Percentiles rank a stretch among this genome's conserved stretches.
Conservation (phyloP, 1,284 basidiomycete species). For the Gymnopus androsaceus region DNA sequence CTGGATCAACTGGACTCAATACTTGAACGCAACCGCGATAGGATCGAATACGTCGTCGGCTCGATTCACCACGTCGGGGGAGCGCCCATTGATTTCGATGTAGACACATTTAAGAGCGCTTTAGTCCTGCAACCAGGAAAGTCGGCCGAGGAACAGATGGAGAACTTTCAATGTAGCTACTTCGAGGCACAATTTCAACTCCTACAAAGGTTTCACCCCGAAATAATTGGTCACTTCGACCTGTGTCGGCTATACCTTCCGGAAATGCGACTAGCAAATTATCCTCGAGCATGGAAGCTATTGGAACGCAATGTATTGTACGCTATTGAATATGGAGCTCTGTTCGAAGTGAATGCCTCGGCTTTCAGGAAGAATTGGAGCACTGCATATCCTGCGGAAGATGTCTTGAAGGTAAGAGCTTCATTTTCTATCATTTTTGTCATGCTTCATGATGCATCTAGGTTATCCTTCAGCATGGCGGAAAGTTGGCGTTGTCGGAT, state of each 20-base stretch:
- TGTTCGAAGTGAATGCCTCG: conserved; percentile 94
- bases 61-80: conserved; percentile 90
- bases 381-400: conserved; percentile 80
- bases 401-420: conserved; percentile 66
- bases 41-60: conserved; percentile 91
- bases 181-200: conserved; percentile 83
- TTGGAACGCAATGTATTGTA: conserved; percentile 77
- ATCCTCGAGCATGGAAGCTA: conserved; percentile 63
- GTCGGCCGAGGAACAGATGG: conserved; percentile 29
- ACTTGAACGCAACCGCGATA: conserved; percentile 42
- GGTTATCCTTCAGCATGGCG: conserved; percentile 69
- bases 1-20: conserved; percentile 59
- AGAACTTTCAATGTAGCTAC: conserved; percentile 67
- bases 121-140: conserved; percentile 43
- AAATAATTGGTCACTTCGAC: conserved; percentile 93
- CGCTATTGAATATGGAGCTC: conserved; percentile 79
- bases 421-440: not conserved
- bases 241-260: conserved; percentile 84
- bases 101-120: conserved; percentile 64
- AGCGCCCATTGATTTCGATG: conserved; percentile 94
- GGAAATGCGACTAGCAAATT: conserved; percentile 50
- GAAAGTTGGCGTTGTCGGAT: conserved; percentile 87
- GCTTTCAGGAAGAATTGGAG: conserved; percentile 88
- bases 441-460: conserved; percentile 31
- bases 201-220: conserved; percentile 73